phyloP scores from a whole-genome alignment of 129 eudicot species.

The Oenanthe sinensis region DNA sequence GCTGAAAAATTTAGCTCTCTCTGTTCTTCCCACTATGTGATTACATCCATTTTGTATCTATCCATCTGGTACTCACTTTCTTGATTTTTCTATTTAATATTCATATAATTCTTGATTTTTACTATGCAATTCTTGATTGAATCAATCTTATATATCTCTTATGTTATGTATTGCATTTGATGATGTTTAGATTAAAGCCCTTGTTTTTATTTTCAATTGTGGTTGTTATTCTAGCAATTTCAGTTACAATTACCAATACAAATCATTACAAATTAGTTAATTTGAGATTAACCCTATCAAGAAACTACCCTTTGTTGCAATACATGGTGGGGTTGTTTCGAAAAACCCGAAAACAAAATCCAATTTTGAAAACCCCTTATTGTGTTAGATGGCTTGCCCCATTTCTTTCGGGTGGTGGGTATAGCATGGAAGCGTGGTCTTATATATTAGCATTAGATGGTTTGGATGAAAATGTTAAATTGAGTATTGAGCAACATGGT shows the following conservation, averaged over 20 bases:
- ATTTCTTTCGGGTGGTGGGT: slow-evolving; percentile 80
- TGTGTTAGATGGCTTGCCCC: slow-evolving; percentile 90
- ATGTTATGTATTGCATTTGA: background rate
- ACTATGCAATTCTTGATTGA: background rate
- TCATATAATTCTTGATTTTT: background rate
- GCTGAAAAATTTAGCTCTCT: too few species aligned
- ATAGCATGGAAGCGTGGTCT: slow-evolving; percentile 90
- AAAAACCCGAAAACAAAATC: slow-evolving; percentile 19
- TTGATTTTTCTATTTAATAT: background rate
- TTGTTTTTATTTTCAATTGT: slow-evolving; percentile 29
- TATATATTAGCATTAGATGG: slow-evolving; percentile 46
- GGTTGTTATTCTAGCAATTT: slow-evolving; percentile 42
- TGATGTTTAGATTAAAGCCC: slow-evolving; percentile 26
- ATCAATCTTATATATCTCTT: background rate
- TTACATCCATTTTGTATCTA: background rate
- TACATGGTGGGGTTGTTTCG: slow-evolving; percentile 18
- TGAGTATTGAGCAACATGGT: slow-evolving; percentile 60
- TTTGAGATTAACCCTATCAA: slow-evolving; percentile 24
- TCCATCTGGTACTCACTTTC: background rate
- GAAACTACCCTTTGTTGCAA: slow-evolving; percentile 8
- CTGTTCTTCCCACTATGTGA: too few species aligned
- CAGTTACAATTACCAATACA: slow-evolving; percentile 28
- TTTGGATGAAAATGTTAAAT: slow-evolving; percentile 24
- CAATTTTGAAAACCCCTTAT: slow-evolving; percentile 21
- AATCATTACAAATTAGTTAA: slow-evolving; percentile 13